These are phyloP conservation scores for Candida mattraensis DNA, from an alignment of 805 yeast genomes.

Conservation along the genomic window DNA sequence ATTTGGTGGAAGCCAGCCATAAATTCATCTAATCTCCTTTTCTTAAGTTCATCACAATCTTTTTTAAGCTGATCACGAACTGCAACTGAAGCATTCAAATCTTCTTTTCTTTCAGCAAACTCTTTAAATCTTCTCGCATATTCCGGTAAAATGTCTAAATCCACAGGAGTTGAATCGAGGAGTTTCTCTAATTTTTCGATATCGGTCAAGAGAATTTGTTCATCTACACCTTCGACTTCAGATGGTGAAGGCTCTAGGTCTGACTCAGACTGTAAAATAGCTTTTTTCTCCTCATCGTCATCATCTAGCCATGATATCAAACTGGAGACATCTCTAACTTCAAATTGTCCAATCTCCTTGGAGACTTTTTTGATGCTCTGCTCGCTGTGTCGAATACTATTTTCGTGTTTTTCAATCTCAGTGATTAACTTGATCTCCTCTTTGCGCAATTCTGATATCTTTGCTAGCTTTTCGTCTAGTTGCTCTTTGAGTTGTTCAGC, in stretches of 20 bases:
- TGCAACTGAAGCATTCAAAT: slow-evolving; percentile 65
- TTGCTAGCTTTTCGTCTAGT: slow-evolving; percentile 39
- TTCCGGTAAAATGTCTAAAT: slow-evolving; percentile 73
- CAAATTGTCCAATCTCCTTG: slow-evolving; percentile 42
- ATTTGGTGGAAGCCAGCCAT: slow-evolving; percentile 90
- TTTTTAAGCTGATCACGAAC: slow-evolving; percentile 64
- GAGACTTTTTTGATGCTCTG: slow-evolving; percentile 41
- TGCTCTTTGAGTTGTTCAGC: slow-evolving; percentile 43
- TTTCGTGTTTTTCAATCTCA: slow-evolving; percentile 56
- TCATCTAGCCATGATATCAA: slow-evolving; percentile 52
- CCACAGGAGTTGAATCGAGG: slow-evolving; percentile 58
- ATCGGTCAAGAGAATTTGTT: slow-evolving; percentile 48
- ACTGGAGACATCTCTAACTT: slow-evolving; percentile 53
- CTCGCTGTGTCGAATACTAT: slow-evolving; percentile 37
- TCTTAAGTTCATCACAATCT: slow-evolving; percentile 65
- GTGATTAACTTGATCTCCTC: slow-evolving; percentile 66
- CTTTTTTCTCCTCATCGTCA: slow-evolving; percentile 26
- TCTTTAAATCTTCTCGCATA: slow-evolving; percentile 69
- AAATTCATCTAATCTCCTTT: slow-evolving; percentile 79
- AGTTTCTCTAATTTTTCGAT: slow-evolving; percentile 55
- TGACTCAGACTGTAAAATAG: slow-evolving; percentile 20
- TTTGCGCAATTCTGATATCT: slow-evolving; percentile 58
- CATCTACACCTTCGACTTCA: slow-evolving; percentile 49
- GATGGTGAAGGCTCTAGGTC: slow-evolving; percentile 44
- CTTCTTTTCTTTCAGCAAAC: slow-evolving; percentile 59